Evolutionary conservation across 2,329 filamentous ascomycete genomes (phyloP), one percentile per base, ranked within the genome.

Genomic region (Microascus cirrosus): DNA sequence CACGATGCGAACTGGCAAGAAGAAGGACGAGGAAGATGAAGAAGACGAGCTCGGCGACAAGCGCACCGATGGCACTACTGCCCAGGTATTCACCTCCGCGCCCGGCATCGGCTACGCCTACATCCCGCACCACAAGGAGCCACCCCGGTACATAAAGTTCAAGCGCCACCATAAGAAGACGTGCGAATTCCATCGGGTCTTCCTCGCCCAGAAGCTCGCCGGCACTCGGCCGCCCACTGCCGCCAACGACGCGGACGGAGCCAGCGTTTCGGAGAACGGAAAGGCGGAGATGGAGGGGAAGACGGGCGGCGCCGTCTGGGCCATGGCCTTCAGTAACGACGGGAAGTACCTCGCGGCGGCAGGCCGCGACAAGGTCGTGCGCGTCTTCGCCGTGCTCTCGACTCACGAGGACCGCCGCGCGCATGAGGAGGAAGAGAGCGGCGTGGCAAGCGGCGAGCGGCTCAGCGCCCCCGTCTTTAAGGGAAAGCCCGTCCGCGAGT

Each of bases 381-480:
- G 93, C 20, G 83, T 97, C 18, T 99, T 93, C 88, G 84, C 87
- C 1, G 91, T 97, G 3, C 84, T 99, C 45, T 84, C 89, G 2
- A 93, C 85, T 1, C 76, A 83, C 0, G 90, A 95, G 60, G 91
- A 96, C 67, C 83, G 94, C 18, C 79, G 79, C 59, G 77, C 80
- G 10, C 84, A 90, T 63, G 88, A 94, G 63, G 83, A 83, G 42
- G 85, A 91, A 34, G 86, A 89, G 67, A 67, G 67, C 12, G 61
- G 63, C 13, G 78, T 76, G 15, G 73, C 77, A 28, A 25, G 18
- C 35, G 18, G 22, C 11, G 82, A 86, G 62, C 84, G 83, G 61
- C 75, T 97, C 53, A 95, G 89, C 64, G 93, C 94, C 1, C 93
- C 93, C 2, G 93, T 99, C 1, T 97, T 99, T 67, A 84, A 85